Percentiles rank a stretch among this genome's conserved stretches.
These are phyloP conservation scores for Erucastrum elatum DNA, from an alignment of 345 rosid genomes.

Conservation along the genomic window DNA sequence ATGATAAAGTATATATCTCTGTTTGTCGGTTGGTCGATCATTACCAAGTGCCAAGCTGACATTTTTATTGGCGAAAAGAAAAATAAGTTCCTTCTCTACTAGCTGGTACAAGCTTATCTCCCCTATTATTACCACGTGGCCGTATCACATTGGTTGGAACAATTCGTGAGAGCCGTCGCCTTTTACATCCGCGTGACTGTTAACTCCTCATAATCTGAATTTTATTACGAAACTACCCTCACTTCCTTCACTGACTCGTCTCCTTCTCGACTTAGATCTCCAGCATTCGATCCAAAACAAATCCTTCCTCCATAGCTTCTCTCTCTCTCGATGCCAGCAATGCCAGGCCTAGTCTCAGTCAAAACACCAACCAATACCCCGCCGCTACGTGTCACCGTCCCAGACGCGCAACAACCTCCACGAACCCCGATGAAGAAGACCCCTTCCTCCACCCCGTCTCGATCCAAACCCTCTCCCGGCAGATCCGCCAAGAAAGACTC, in stretches of 20 bases:
- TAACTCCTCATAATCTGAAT: background rate
- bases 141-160: background rate
- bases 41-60: conserved; percentile 16
- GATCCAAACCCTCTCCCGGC: conserved; percentile 80
- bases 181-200: background rate
- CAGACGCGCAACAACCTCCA: conserved; percentile 58
- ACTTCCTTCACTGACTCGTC: conserved; percentile 38
- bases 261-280: conserved; percentile 31
- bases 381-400: conserved; percentile 63
- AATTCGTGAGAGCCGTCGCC: background rate
- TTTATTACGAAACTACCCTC: conserved; percentile 19
- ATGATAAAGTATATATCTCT: background rate
- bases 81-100: background rate
- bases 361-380: conserved; percentile 79
- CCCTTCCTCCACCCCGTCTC: conserved; percentile 78
- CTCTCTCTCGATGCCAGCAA: conserved; percentile 32
- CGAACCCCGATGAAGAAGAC: conserved; percentile 53
- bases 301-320: background rate
- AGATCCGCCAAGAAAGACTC: conserved; percentile 72
- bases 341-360: conserved; percentile 94
- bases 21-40: conserved; percentile 24
- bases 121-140: conserved; percentile 26
- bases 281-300: conserved; percentile 23
- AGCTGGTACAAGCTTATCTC: conserved; percentile 26
- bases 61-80: background rate